These are phyloP conservation scores for Schizochytrium sp. DNA, from an alignment of 108 stramenopile species.

Conservation along the genomic window DNA sequence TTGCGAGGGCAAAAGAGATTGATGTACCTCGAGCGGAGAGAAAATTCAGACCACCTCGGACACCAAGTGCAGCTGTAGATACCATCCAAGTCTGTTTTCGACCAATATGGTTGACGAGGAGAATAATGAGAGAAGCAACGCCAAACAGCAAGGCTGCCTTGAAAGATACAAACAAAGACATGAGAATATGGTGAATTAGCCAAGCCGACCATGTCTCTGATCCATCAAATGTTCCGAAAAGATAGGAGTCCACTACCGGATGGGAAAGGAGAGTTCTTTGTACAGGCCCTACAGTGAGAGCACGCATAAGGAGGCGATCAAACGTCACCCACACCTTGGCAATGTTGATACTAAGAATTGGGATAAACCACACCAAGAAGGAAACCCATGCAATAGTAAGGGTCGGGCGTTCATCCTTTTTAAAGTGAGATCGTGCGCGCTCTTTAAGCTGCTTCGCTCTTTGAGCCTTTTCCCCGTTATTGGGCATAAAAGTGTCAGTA, in stretches of 20 bases:
- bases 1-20: conserved; percentile 19
- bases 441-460: conserved; percentile 35
- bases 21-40: conserved; percentile 34
- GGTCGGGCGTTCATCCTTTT: conserved; percentile 4
- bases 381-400: conserved; percentile 25
- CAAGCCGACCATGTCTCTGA: conserved; percentile 5
- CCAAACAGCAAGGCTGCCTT: background rate
- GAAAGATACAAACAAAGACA: conserved; percentile 35
- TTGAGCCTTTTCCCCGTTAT: conserved; percentile 17
- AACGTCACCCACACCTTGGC: background rate
- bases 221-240: conserved; percentile 2
- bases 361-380: conserved; percentile 47
- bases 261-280: background rate
- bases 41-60: conserved; percentile 24
- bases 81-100: conserved; percentile 45
- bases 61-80: background rate
- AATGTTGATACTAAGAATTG: conserved; percentile 5
- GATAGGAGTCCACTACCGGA: background rate
- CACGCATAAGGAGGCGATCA: conserved; percentile 2
- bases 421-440: conserved; percentile 20
- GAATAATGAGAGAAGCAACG: background rate
- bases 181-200: background rate
- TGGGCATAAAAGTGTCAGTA: conserved; percentile 15
- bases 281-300: background rate
- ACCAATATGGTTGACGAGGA: background rate